Percentiles rank a stretch among this genome's conserved stretches.
Evolutionary conservation across 2,329 filamentous ascomycete species (phyloP).

Genomic region (Fusarium brachygibbosum): DNA sequence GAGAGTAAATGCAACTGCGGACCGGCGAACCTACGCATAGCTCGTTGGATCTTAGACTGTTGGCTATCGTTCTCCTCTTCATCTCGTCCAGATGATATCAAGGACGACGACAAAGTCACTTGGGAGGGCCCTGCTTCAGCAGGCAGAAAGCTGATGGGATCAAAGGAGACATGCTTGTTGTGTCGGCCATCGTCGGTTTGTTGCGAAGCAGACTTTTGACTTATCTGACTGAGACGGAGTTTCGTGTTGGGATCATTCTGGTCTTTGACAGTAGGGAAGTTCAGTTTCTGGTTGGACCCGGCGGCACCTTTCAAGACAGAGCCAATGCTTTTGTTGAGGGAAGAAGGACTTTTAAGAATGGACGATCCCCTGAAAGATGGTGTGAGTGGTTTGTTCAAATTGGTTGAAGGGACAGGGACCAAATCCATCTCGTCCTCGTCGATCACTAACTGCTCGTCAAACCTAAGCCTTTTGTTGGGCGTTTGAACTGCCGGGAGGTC

Average conservation of each 20-base stretch:
- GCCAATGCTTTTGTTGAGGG: background rate
- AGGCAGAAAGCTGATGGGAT: constrained; percentile 28
- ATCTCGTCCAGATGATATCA: constrained; percentile 22
- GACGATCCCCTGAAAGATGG: constrained; percentile 6
- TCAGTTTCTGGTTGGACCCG: constrained; percentile 61
- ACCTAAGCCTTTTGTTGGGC: constrained; percentile 20
- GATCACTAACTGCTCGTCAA: background rate
- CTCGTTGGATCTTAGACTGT: constrained; percentile 32
- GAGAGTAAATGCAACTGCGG: constrained; percentile 45
- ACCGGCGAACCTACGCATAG: constrained; percentile 25
- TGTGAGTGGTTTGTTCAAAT: constrained; percentile 4
- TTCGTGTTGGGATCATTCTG: constrained; percentile 74
- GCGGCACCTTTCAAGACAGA: constrained; percentile 16
- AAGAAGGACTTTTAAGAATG: constrained; percentile 15
- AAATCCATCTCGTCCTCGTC: constrained; percentile 25
- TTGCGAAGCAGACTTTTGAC: constrained; percentile 60
- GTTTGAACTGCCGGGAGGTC: constrained; percentile 1
- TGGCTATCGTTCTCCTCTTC: constrained; percentile 18
- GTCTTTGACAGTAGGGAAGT: constrained; percentile 84
- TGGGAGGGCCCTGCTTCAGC: constrained; percentile 13
- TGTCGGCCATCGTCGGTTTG: constrained; percentile 57
- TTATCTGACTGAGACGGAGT: constrained; percentile 75
- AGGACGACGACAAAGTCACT: constrained; percentile 29
- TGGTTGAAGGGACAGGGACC: constrained; percentile 26
- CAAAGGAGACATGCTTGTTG: constrained; percentile 45